Percentiles rank a stretch among this genome's conserved stretches.
phyloP scores from a whole-genome alignment of 257 asterid genomes.

The Nicotiana otophora region DNA sequence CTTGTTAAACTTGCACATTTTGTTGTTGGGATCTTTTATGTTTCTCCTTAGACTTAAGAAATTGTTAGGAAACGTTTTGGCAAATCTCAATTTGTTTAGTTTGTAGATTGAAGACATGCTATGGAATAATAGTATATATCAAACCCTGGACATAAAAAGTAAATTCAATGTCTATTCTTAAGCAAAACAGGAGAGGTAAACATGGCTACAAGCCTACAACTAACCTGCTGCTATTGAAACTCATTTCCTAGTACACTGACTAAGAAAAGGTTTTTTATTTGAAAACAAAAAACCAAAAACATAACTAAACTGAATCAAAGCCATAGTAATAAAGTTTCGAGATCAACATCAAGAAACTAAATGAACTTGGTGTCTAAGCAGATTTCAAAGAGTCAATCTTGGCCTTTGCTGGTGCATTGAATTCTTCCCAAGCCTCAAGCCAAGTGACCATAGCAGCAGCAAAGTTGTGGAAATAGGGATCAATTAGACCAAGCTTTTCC shows the following conservation, averaged over 20 bases:
- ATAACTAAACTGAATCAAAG: neutral
- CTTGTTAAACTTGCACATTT: neutral
- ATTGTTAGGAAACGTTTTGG: neutral
- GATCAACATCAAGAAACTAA: neutral
- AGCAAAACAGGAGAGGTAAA: neutral
- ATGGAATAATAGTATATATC: neutral
- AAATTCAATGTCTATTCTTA: neutral
- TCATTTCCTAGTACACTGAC: neutral
- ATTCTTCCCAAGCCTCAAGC: slow-evolving; percentile 67
- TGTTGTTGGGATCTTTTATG: neutral
- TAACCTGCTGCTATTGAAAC: neutral
- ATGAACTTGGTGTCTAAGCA: neutral
- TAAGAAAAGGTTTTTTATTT: neutral
- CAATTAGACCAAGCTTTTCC: slow-evolving; percentile 47
- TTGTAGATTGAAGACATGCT: neutral
- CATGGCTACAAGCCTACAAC: neutral
- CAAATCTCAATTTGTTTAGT: neutral
- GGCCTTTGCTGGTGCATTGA: slow-evolving; percentile 30
- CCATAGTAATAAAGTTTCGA: neutral
- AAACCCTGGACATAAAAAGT: neutral
- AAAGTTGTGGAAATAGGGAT: slow-evolving; percentile 55
- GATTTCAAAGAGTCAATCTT: neutral
- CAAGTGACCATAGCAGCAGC: slow-evolving; percentile 67
- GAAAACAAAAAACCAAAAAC: neutral
- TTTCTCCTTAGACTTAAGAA: neutral